Percentiles rank a stretch among this genome's conserved stretches.
These are phyloP conservation scores for Erysimum cheiranthoides DNA, from an alignment of 345 rosid genomes.

Conservation along the genomic window DNA sequence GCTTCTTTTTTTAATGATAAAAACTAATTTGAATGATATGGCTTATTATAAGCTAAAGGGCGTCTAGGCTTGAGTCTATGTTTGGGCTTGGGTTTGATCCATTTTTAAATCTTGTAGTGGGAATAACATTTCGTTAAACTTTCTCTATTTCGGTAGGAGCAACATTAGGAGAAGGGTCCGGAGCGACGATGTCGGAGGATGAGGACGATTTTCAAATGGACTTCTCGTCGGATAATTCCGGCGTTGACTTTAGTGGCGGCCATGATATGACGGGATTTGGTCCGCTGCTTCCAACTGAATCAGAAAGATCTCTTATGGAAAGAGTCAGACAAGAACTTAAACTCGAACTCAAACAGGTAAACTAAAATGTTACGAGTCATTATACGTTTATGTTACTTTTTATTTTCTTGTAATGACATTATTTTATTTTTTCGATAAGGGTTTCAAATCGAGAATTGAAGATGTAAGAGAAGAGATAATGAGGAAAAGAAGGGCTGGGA, in stretches of 20 bases:
- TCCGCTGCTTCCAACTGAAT: constrained; percentile 91
- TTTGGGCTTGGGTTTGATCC: not conserved
- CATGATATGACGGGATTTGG: constrained; percentile 92
- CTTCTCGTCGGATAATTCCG: constrained; percentile 72
- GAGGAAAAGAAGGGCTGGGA: constrained; percentile 96
- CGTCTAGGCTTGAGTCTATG: not conserved
- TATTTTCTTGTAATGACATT: not conserved
- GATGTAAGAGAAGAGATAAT: constrained; percentile 98
- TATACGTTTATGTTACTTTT: not conserved
- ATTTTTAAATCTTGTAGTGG: not conserved
- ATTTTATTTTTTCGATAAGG: constrained; percentile 48
- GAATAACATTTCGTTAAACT: not conserved
- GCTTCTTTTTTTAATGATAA: no score
- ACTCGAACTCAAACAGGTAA: constrained; percentile 93
- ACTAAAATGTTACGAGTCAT: not conserved
- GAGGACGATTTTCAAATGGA: constrained; percentile 93
- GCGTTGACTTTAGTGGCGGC: constrained; percentile 47
- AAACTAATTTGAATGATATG: no score
- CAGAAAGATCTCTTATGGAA: constrained; percentile 99
- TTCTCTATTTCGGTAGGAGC: constrained; percentile 54
- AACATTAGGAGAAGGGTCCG: constrained; percentile 81
- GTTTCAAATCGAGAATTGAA: constrained; percentile 91
- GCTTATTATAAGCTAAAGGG: not conserved
- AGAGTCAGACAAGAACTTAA: constrained; percentile 96
- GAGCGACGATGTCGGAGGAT: constrained; percentile 97